Percentiles rank a stretch among this genome's conserved stretches.
Evolutionary conservation across 2,329 filamentous ascomycete species (phyloP).

Genomic region (Talaromyces piceae): DNA sequence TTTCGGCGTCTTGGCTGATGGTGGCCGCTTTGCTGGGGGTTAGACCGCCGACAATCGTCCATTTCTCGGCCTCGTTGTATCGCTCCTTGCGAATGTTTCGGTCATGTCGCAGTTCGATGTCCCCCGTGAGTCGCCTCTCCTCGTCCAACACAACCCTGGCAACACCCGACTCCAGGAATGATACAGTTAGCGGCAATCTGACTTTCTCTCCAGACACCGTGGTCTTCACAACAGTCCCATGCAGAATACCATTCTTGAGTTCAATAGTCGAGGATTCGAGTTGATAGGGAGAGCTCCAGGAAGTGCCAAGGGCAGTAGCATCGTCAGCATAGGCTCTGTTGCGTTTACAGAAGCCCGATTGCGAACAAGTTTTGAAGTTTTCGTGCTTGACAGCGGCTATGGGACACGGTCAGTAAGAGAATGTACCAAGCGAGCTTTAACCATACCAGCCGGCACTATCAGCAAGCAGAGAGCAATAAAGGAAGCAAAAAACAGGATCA

Average conservation of each 20-base stretch:
- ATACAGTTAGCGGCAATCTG: constrained; percentile 72
- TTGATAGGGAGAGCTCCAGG: constrained; percentile 74
- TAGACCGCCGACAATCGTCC: constrained; percentile 77
- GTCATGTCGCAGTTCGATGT: constrained; percentile 78
- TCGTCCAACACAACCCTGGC: constrained; percentile 87
- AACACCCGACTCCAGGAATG: constrained; percentile 83
- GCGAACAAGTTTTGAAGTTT: constrained; percentile 93
- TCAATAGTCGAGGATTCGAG: constrained; percentile 64
- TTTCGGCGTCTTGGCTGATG: constrained; percentile 57
- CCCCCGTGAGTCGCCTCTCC: constrained; percentile 77
- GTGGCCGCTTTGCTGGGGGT: constrained; percentile 64
- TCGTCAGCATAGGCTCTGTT: constrained; percentile 85
- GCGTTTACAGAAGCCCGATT: constrained; percentile 94
- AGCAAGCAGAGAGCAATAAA: constrained; percentile 53
- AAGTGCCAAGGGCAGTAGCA: constrained; percentile 55
- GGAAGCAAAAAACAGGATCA: constrained; percentile 58
- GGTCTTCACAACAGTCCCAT: constrained; percentile 74
- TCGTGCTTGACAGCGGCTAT: constrained; percentile 83
- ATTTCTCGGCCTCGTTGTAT: constrained; percentile 85
- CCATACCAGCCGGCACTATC: constrained; percentile 58
- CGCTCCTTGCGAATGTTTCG: constrained; percentile 83
- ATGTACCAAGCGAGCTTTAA: background rate
- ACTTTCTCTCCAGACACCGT: constrained; percentile 62
- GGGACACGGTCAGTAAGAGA: background rate
- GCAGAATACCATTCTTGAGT: constrained; percentile 72